Base-by-base conservation (phyloP, 257 asterid genomes). In the Lycium barbarum region DNA sequence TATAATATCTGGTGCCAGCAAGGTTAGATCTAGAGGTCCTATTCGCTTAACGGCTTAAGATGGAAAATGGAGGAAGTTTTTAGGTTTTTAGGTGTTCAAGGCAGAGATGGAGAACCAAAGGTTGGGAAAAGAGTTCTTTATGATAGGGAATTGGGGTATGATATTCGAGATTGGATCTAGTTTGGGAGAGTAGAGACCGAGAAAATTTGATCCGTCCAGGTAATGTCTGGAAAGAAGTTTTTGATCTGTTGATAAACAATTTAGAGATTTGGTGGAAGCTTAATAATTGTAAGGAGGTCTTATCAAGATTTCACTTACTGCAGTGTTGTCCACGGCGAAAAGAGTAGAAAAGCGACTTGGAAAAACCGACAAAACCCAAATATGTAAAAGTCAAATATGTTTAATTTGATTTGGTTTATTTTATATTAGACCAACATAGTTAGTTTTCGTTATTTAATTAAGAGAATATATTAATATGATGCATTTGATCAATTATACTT, bases 211-310 rank as follows among this genome's bases (percentile, higher is more conserved):
- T 49, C 38, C 59, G n/a, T 73, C 11, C 61, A 47, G 20, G 20
- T 47, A 12, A 2, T 47, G 59, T 47, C 40, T 6, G 80, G 40
- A 13, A 10, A 73, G 36, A 45, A n/a, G 59, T 20, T 22, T 66
- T 11, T 6, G 47, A 66, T 57, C 62, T 18, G 9, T 5, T 57
- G 15, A 57, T 66, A 66, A 66, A 66, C 47, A 66, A 66, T 66
- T 66, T 15, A 33, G 74, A 13, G 47, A 13, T 66, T 66, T 74
- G 61, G 40, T 74, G 80, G 80, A 45, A n/a, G n/a, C 59, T n/a
- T 45, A n/a, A 73, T 73, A 9, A 0, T 11, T 2, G 36, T 1
- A 10, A n/a, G 80, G 58, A 11, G 58, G 38, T 12, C 11, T 74
- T 74, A 47, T 47, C 81, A 1, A 3, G 40, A 20, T 63, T 35